phyloP scores from a whole-genome alignment of 257 asterid genomes.

The Thymus quinquecostatus region DNA sequence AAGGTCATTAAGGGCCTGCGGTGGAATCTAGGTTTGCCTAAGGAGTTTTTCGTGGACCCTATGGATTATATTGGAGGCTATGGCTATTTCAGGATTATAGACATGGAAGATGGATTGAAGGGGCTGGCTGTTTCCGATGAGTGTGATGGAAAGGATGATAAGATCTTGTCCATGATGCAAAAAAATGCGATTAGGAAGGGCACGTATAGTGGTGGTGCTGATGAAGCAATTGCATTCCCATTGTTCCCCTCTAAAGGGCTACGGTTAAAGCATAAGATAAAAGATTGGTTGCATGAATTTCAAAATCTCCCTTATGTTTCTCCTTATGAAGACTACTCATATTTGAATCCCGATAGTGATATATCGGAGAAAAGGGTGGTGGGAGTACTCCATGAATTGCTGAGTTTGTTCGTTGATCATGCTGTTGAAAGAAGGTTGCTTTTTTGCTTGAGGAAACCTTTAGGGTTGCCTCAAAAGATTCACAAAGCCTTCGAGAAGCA shows the following conservation, averaged over 20 bases:
- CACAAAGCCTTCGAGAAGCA: constrained; percentile 93
- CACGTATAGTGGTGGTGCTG: constrained; percentile 47
- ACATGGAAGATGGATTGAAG: constrained; percentile 72
- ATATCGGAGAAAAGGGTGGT: constrained; percentile 81
- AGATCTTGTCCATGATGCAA: constrained; percentile 55
- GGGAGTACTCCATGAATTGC: constrained; percentile 78
- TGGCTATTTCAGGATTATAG: constrained; percentile 52
- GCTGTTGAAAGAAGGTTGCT: constrained; percentile 74
- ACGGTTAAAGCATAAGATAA: constrained; percentile 74
- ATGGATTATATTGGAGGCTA: constrained; percentile 41
- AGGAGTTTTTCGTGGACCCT: constrained; percentile 60
- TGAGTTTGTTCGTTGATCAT: constrained; percentile 84
- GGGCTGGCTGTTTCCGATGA: constrained; percentile 56
- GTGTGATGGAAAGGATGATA: constrained; percentile 33
- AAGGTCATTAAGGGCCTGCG: constrained; percentile 68
- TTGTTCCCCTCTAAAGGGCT: constrained; percentile 81
- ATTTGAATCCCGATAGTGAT: constrained; percentile 60
- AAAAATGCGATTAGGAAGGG: constrained; percentile 64
- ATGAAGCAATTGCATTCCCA: constrained; percentile 66
- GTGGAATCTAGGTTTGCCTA: constrained; percentile 85
- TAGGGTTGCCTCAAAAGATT: constrained; percentile 87
- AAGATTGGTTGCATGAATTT: constrained; percentile 73
- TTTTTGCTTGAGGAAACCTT: constrained; percentile 62
- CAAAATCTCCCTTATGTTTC: constrained; percentile 76
- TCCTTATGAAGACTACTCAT: constrained; percentile 62